Conservation (phyloP, 2,329 filamentous ascomycete species). For the Exophiala dermatitidis region DNA sequence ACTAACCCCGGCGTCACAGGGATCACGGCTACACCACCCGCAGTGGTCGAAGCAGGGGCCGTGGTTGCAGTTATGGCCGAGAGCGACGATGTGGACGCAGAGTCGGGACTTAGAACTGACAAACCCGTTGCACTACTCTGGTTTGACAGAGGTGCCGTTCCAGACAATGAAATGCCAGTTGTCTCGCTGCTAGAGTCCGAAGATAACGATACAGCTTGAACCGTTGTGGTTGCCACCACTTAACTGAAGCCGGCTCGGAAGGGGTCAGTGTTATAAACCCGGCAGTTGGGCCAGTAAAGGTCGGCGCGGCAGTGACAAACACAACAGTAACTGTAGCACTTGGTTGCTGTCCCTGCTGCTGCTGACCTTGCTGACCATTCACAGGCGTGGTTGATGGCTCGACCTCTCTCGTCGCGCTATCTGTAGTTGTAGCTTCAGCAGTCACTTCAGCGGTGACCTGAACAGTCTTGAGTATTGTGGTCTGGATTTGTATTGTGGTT, state of each 20-base stretch:
- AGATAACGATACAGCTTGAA: neutral
- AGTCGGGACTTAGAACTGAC: neutral
- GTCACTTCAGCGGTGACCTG: slow-evolving; percentile 1
- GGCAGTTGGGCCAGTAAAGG: slow-evolving; percentile 1
- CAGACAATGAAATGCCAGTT: no score
- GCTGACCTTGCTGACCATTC: neutral
- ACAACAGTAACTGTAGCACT: slow-evolving; percentile 5
- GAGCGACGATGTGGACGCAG: neutral
- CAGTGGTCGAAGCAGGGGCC: neutral
- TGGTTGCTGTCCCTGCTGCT: neutral
- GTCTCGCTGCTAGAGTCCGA: no score
- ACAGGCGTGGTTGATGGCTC: neutral
- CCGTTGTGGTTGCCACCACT: neutral
- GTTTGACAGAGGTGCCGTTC: no score
- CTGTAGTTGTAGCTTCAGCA: neutral
- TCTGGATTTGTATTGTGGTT: slow-evolving; percentile 6
- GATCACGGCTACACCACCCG: neutral
- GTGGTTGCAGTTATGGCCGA: neutral
- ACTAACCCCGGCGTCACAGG: slow-evolving; percentile 3
- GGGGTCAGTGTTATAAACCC: neutral
- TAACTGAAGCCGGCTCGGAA: neutral
- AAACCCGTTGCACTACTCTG: neutral
- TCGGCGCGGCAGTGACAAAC: slow-evolving; percentile 2
- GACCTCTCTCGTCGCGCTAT: neutral
- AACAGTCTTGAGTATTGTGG: slow-evolving; percentile 7